Percentiles rank a stretch among this genome's conserved stretches.
These are phyloP conservation scores for Kalaharituber pfeilii DNA, from an alignment of 2,329 filamentous ascomycete genomes.

Conservation along the genomic window DNA sequence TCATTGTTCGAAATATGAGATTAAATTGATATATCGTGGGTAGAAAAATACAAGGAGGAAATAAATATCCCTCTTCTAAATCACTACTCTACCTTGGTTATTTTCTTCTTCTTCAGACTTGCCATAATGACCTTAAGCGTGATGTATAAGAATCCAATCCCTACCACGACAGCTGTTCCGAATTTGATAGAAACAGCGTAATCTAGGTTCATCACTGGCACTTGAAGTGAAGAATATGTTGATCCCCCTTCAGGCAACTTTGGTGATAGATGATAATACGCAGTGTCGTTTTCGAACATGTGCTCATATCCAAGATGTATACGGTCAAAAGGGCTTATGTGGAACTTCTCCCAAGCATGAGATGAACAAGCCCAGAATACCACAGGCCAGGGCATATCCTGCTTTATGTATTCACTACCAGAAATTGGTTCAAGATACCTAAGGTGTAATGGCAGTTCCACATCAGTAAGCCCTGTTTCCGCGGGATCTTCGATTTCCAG, in stretches of 20 bases:
- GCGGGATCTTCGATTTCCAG: slow-evolving; percentile 16
- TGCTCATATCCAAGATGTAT: slow-evolving; percentile 19
- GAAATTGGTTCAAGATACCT: slow-evolving; percentile 17
- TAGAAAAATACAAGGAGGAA: no score
- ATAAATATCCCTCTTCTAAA: no score
- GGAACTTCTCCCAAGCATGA: slow-evolving; percentile 14
- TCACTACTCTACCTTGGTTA: neutral
- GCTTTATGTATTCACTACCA: slow-evolving; percentile 5
- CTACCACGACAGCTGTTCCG: slow-evolving; percentile 18
- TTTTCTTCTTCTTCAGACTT: neutral
- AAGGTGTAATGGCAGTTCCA: slow-evolving; percentile 21
- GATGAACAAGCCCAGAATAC: slow-evolving; percentile 22
- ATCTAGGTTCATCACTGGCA: slow-evolving; percentile 17
- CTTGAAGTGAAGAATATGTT: slow-evolving; percentile 11
- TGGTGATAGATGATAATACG: slow-evolving; percentile 20
- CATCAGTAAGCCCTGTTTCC: slow-evolving; percentile 10
- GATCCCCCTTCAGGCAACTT: slow-evolving; percentile 10
- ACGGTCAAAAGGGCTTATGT: slow-evolving; percentile 19
- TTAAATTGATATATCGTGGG: no score
- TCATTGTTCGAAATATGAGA: no score
- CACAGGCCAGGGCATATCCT: slow-evolving; percentile 17
- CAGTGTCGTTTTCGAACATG: slow-evolving; percentile 18
- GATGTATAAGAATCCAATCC: slow-evolving; percentile 19
- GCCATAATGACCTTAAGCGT: slow-evolving; percentile 3
- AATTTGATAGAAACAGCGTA: slow-evolving; percentile 15